A percentile compares a stretch with the other conserved stretches of the same genome.
These are phyloP conservation scores for Suillus ampliporus DNA, from an alignment of 768 basidiomycete genomes.

Conservation along the genomic window DNA sequence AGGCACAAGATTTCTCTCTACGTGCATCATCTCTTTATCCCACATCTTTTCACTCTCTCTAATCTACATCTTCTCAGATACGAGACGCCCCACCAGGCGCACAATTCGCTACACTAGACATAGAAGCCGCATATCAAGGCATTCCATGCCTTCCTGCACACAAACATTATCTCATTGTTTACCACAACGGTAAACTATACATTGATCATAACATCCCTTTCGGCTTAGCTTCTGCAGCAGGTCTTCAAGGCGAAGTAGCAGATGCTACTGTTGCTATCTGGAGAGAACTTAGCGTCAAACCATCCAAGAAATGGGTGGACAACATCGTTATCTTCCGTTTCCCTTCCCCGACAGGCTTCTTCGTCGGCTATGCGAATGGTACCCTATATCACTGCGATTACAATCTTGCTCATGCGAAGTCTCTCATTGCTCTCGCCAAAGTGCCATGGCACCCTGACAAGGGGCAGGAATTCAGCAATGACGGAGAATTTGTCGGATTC, in stretches of 20 bases:
- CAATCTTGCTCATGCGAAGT: background rate
- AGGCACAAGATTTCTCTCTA: too few species aligned
- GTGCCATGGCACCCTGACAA: conserved; percentile 31
- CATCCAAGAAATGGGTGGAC: conserved; percentile 34
- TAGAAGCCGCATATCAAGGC: too few species aligned
- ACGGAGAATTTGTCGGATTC: conserved; percentile 36
- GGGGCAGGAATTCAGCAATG: conserved; percentile 25
- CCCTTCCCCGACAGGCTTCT: background rate
- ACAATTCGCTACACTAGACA: too few species aligned
- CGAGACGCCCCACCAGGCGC: too few species aligned
- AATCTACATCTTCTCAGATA: too few species aligned
- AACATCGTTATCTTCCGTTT: conserved; percentile 18
- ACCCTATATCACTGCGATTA: background rate
- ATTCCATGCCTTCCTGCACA: too few species aligned
- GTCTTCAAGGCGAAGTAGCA: conserved; percentile 21
- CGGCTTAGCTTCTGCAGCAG: too few species aligned
- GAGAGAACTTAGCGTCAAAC: conserved; percentile 23
- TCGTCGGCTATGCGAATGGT: background rate
- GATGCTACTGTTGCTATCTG: conserved; percentile 31
- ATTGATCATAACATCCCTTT: too few species aligned
- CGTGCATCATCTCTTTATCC: too few species aligned
- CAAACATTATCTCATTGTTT: too few species aligned
- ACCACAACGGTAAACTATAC: too few species aligned
- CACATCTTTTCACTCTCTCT: too few species aligned
- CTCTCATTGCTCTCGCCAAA: conserved; percentile 18